phyloP scores from a whole-genome alignment of 768 basidiomycete species.

The Mycena capillaripes region DNA sequence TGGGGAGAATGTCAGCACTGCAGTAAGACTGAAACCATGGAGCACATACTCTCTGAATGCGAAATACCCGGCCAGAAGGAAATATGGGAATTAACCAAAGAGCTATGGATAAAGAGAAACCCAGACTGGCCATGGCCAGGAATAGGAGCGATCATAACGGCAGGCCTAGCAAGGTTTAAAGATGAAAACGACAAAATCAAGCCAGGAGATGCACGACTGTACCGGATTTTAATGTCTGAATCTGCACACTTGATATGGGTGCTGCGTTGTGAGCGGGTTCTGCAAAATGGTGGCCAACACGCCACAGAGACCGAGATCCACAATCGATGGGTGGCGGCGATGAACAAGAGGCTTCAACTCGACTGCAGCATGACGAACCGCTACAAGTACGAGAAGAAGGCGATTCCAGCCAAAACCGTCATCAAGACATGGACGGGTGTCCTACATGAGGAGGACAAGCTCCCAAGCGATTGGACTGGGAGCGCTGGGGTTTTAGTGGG shows the following conservation, averaged over 20 bases:
- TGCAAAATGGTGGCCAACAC: not conserved
- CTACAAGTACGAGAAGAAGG: too few relatives aligned
- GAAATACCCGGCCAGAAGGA: not conserved
- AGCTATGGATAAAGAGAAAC: slow-evolving; percentile 2
- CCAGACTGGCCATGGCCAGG: too few relatives aligned
- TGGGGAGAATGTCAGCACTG: not conserved
- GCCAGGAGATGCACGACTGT: not conserved
- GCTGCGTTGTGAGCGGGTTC: not conserved
- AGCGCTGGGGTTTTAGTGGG: too few relatives aligned
- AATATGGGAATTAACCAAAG: not conserved
- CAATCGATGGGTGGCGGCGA: not conserved
- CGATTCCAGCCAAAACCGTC: too few relatives aligned
- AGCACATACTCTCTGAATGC: too few relatives aligned
- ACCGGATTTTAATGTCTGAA: not conserved
- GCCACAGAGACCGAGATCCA: not conserved
- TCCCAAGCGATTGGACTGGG: too few relatives aligned
- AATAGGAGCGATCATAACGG: not conserved
- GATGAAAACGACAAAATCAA: not conserved
- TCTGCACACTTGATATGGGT: not conserved
- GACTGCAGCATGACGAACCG: not conserved
- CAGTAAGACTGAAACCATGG: not conserved
- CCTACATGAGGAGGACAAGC: too few relatives aligned
- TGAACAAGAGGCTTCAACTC: not conserved
- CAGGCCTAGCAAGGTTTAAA: not conserved
- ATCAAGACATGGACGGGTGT: too few relatives aligned